A percentile compares a stretch with the other conserved stretches of the same genome.
Evolutionary conservation across 163 green algal genomes (phyloP).

Genomic region (Scenedesmus sp.): DNA sequence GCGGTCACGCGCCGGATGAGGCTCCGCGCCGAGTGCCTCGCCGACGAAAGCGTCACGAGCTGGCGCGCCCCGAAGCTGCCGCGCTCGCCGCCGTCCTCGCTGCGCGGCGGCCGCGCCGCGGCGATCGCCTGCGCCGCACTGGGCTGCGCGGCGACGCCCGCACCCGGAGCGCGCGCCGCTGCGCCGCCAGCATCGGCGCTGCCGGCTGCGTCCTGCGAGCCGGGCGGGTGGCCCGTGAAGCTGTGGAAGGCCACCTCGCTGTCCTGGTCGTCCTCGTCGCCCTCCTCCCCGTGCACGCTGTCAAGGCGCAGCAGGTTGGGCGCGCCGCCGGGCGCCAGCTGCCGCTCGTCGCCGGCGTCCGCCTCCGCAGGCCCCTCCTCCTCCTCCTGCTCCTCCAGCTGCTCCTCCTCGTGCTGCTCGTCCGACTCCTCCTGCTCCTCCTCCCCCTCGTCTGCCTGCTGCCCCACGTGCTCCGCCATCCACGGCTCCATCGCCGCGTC

Average conservation of each 20-base stretch:
- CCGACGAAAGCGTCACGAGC: too few relatives aligned
- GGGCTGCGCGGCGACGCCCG: not conserved
- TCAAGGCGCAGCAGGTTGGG: not conserved
- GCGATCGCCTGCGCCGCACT: too few relatives aligned
- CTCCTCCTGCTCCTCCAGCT: not conserved
- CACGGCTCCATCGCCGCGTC: not conserved
- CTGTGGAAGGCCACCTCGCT: too few relatives aligned
- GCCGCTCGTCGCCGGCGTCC: not conserved
- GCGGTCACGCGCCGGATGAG: too few relatives aligned
- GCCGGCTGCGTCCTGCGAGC: not conserved
- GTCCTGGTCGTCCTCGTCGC: not conserved
- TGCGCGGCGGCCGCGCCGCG: too few relatives aligned
- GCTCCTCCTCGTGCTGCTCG: conserved; percentile 11
- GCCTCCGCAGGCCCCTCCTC: not conserved
- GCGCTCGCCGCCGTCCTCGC: too few relatives aligned
- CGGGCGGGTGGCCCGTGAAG: too few relatives aligned
- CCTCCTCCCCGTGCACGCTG: not conserved
- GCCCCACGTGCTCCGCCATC: not conserved
- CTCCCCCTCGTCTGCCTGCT: not conserved
- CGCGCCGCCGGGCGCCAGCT: not conserved
- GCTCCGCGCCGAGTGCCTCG: too few relatives aligned
- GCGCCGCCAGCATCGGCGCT: too few relatives aligned
- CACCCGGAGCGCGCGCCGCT: too few relatives aligned
- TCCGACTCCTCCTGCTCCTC: too few relatives aligned
- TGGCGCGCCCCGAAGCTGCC: too few relatives aligned